Conservation (phyloP, 176 grass and related monocot genomes). For the Eragrostis nindensis region DNA sequence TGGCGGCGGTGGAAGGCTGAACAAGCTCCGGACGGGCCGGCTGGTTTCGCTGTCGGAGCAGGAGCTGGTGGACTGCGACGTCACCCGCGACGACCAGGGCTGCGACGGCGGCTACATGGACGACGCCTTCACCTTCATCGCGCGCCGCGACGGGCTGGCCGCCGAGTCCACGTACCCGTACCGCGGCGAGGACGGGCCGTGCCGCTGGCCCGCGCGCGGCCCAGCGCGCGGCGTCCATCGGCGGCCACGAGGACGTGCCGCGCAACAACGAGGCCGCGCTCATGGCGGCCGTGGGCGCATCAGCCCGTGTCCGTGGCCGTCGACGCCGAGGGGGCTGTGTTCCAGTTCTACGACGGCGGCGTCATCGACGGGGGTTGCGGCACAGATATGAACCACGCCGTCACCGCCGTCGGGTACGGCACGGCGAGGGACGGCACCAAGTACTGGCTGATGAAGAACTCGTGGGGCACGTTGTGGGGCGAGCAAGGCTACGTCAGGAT, state of each 20-base stretch:
- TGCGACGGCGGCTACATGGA: slow-evolving; percentile 69
- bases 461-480: slow-evolving; percentile 51
- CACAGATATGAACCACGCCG: slow-evolving; percentile 53
- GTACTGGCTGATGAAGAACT: slow-evolving; percentile 71
- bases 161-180: slow-evolving; percentile 62
- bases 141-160: slow-evolving; percentile 41
- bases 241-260: slow-evolving; percentile 58
- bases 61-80: slow-evolving; percentile 72
- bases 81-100: slow-evolving; percentile 50
- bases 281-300: slow-evolving; percentile 49
- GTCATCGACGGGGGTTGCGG: slow-evolving; percentile 49
- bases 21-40: slow-evolving; percentile 47
- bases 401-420: slow-evolving; percentile 55
- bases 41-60: slow-evolving; percentile 70
- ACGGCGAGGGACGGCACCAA: slow-evolving; percentile 43
- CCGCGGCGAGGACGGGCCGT: slow-evolving; percentile 45
- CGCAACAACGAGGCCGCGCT: slow-evolving; percentile 51
- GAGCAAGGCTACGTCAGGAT: slow-evolving; percentile 60
- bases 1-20: slow-evolving; percentile 65
- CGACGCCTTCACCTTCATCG: slow-evolving; percentile 59
- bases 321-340: slow-evolving; percentile 42
- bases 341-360: slow-evolving; percentile 64
- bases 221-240: slow-evolving; percentile 33
- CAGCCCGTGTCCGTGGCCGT: slow-evolving; percentile 67
- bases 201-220: slow-evolving; percentile 13